phyloP scores from a whole-genome alignment of 768 basidiomycete genomes.

The Suillus discolor region DNA sequence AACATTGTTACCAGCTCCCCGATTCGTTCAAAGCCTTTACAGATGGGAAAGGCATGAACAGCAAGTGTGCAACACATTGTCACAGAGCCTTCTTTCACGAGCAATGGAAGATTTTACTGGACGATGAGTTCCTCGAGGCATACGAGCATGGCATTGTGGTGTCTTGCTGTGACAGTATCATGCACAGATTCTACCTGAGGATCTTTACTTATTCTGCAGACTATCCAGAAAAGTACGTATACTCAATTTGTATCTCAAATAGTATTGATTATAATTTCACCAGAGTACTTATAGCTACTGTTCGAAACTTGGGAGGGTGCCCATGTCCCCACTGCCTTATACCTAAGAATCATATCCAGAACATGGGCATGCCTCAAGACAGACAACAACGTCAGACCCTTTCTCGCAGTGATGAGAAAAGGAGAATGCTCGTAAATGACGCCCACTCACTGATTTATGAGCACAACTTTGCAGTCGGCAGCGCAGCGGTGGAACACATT shows the following conservation, averaged over 20 bases:
- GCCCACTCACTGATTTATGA: not conserved
- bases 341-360: constrained; percentile 10
- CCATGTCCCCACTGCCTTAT: constrained; percentile 32
- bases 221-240: constrained; percentile 32
- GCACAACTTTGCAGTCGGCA: not conserved
- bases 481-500: not conserved
- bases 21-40: not conserved
- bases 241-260: not conserved
- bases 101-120: constrained; percentile 19
- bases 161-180: constrained; percentile 18
- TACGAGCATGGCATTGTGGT: constrained; percentile 24
- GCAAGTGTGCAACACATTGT: constrained; percentile 13
- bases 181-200: constrained; percentile 20
- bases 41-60: not conserved
- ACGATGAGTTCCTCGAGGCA: constrained; percentile 22
- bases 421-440: not conserved
- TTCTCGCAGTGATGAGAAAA: constrained; percentile 2
- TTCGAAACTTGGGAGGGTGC: constrained; percentile 25
- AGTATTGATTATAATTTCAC: not conserved
- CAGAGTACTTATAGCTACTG: constrained; percentile 24
- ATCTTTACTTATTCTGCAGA: constrained; percentile 29
- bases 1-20: not conserved
- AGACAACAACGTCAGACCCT: not conserved
- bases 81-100: constrained; percentile 23
- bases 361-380: constrained; percentile 14